Base-by-base conservation (phyloP, 148 eudicot species). In the Rhododendron griersonianum region DNA sequence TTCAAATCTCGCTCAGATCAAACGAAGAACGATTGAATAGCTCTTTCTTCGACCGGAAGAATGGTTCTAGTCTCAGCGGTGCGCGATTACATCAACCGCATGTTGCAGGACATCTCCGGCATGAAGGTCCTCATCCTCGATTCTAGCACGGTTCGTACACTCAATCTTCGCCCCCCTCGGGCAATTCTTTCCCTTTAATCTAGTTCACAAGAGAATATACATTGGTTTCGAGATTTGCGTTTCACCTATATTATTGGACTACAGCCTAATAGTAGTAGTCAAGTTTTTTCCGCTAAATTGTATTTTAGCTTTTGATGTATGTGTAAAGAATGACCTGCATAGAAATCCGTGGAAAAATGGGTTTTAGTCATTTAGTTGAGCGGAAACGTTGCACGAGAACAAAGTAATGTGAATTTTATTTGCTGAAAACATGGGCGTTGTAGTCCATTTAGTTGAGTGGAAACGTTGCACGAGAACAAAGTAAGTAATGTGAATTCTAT, bases 81-180 rank as follows among this genome's bases (percentile, higher is more conserved):
- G 57, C 91, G 98, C 63, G 99, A 95, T 82, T 96, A 96, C 91
- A 84, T 96, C 84, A 96, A 95, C 87, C 94, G 94, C 45, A 96
- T 96, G 98, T 85, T 96, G 21, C 98, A 92, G 74, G 99, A 96
- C 82, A 96, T 95, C 67, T 95, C 95, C 53, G 99, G 99, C 85
- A 96, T 96, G 99, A 96, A 96, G 88, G 94, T 96, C 78, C 96
- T 96, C 92, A 93, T 96, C 69, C 98, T 96, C 85, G 99, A 96
- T 91, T 92, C 96, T 47, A 84, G 89, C 19, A 96, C 99, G 93
- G 98, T 96, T 88, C 45, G 75, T 81, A 7, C 65, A 5, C 1
- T 44, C 21, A 2, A 21, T 28, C 45, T 41, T 11, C n/a, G 3
- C 37, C 39, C 4, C 10, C 41, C n/a, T 71, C 18, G 45, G 9